Base-by-base conservation (phyloP, 2,329 filamentous ascomycete species). In the Verticillium isaacii region DNA sequence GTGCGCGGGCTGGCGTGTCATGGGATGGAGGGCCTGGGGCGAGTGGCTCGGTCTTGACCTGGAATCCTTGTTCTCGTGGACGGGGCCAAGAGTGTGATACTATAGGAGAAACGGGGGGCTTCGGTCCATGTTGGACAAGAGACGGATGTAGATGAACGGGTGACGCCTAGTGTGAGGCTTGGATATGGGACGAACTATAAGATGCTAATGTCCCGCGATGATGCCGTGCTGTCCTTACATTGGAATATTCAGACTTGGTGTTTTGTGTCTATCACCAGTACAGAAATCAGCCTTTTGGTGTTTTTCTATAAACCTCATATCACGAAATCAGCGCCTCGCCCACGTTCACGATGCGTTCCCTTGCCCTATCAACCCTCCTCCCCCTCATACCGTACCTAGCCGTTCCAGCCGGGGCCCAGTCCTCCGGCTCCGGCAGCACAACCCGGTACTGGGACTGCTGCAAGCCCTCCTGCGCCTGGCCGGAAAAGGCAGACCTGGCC, bases 381-480 rank as follows among this genome's bases (percentile, higher is more conserved):
- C 58, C 67, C 58, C 60, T 68, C 37, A 57, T 69, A 45, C 63
- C 65, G 45, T 65, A 64, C 56, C 60, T 65, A 60, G 58, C 66
- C 59, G 2, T 62, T 56, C 29, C n/a, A 9, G 63, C 65, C 14
- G 29, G 64, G 17, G 69, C 66, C 19, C 71, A 73, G 45, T 67
- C 67, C 34, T 69, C 68, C 5, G 69, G 69, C 58, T 64, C 56
- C n/a, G 70, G 70, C 54, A 57, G 29, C 7, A 77, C 75, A 39
- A 77, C 74, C 9, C 68, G 74, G 23, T 77, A 76, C 66, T 76
- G 78, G 75, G 83, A 86, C 70, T 86, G 84, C 74, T 86, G 83
- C 75, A 87, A 87, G 73, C 78, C 82, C 29, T 84, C 82, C 32
- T 87, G 85, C 69, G 78, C 75, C 11, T 81, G 84, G 84, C 73